phyloP scores from a whole-genome alignment of 768 basidiomycete genomes.

The Agaricus bisporus region DNA sequence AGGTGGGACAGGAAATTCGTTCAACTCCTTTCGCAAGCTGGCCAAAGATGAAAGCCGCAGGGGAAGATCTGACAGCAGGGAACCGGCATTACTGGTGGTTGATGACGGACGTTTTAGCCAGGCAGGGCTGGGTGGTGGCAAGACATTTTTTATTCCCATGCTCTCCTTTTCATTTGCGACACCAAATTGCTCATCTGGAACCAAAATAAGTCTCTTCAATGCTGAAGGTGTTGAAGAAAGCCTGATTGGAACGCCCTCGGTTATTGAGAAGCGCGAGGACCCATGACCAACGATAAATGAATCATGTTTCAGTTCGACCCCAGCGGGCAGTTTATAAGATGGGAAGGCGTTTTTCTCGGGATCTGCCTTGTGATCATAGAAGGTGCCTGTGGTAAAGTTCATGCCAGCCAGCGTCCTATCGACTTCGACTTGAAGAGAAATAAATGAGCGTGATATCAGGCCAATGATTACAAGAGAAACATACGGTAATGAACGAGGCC shows the following conservation, averaged over 20 bases:
- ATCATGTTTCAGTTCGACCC: too few relatives aligned
- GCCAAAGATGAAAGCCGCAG: slow-evolving; percentile 2
- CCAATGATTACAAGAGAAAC: slow-evolving; percentile 15
- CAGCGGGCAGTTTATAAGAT: background rate
- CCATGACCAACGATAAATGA: background rate
- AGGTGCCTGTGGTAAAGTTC: slow-evolving; percentile 7
- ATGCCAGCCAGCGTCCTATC: background rate
- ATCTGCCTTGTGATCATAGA: slow-evolving; percentile 4
- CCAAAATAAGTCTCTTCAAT: slow-evolving; percentile 1
- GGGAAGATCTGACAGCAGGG: slow-evolving; percentile 1
- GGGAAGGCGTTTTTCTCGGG: background rate
- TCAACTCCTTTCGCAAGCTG: background rate
- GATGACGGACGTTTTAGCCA: background rate
- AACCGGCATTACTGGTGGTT: background rate
- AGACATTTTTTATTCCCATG: background rate
- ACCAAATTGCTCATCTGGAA: background rate
- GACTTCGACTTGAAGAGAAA: slow-evolving; percentile 1
- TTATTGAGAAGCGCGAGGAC: background rate
- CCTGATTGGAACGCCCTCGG: background rate
- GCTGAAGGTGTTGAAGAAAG: slow-evolving; percentile 7
- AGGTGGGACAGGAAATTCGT: slow-evolving; percentile 3
- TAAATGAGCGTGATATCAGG: background rate
- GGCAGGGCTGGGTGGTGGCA: background rate
- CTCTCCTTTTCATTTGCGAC: background rate
- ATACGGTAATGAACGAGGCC: slow-evolving; percentile 52